A percentile compares a stretch with the other conserved stretches of the same genome.
These are phyloP conservation scores for Mycena leptocephala DNA, from an alignment of 768 basidiomycete genomes.

Conservation along the genomic window DNA sequence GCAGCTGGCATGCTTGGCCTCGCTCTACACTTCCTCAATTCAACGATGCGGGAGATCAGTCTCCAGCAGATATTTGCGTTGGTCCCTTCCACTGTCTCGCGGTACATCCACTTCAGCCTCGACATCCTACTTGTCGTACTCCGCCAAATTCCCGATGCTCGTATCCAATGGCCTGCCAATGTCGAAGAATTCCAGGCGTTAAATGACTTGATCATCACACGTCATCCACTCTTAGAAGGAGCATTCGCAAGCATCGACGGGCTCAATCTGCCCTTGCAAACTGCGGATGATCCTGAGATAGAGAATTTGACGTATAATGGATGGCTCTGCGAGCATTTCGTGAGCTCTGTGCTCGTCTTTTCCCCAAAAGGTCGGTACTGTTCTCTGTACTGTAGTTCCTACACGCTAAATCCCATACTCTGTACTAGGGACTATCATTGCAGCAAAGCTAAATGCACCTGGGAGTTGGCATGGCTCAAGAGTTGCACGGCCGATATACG, in stretches of 20 bases:
- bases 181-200: not conserved
- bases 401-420: not conserved
- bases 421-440: not conserved
- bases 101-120: no score
- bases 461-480: not conserved
- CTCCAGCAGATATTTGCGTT: no score
- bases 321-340: no score
- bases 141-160: not conserved
- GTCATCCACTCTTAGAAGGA: not conserved
- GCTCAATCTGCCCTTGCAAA: not conserved
- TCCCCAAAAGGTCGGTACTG: not conserved
- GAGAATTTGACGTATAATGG: not conserved
- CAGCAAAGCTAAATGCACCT: not conserved
- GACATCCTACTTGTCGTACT: not conserved
- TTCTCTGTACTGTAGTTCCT: not conserved
- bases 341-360: not conserved
- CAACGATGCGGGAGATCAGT: no score
- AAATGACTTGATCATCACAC: not conserved
- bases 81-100: no score
- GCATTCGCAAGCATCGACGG: not conserved
- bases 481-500: not conserved
- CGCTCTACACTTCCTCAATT: no score
- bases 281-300: not conserved
- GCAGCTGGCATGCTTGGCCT: no score
- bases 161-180: not conserved